Evolutionary conservation across 805 yeast species (phyloP).

Genomic region (Nakazawaea molendinolei): DNA sequence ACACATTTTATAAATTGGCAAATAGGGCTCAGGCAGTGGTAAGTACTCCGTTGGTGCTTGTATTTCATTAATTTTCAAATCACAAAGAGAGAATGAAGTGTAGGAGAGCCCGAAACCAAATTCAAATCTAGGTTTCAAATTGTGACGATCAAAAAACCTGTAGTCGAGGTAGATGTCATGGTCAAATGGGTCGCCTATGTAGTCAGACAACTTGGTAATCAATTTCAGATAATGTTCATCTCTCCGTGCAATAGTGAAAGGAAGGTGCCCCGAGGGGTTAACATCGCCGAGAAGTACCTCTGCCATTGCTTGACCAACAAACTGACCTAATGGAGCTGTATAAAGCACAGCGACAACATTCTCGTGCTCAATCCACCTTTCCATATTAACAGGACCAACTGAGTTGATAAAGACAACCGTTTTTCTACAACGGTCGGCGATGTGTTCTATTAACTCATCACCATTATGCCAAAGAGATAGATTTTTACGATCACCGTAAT

Average conservation of each 20-base stretch:
- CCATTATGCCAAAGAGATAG: constrained; percentile 55
- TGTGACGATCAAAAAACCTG: constrained; percentile 33
- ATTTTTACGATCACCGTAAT: constrained; percentile 53
- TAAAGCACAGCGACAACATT: constrained; percentile 50
- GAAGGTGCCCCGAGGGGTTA: constrained; percentile 36
- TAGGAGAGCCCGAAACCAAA: constrained; percentile 40
- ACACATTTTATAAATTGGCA: constrained; percentile 32
- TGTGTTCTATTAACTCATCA: constrained; percentile 41
- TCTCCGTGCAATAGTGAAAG: constrained; percentile 44
- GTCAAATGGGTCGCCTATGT: constrained; percentile 30
- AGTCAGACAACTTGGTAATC: constrained; percentile 26
- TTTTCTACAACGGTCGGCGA: constrained; percentile 42
- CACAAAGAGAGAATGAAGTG: constrained; percentile 29
- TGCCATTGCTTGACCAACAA: constrained; percentile 34
- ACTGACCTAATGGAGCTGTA: constrained; percentile 51
- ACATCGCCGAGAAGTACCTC: constrained; percentile 37
- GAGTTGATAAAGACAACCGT: constrained; percentile 51
- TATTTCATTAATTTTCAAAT: constrained; percentile 34
- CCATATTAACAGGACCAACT: constrained; percentile 56
- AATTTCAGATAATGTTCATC: constrained; percentile 24
- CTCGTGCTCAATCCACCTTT: constrained; percentile 44
- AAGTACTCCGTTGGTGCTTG: constrained; percentile 37
- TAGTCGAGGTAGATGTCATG: constrained; percentile 41
- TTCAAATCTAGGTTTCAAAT: constrained; percentile 30
- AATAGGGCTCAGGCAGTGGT: constrained; percentile 39